A percentile compares a stretch with the other conserved stretches of the same genome.
phyloP scores from a whole-genome alignment of 2,329 filamentous ascomycete species.

The Aaosphaeria arxii region DNA sequence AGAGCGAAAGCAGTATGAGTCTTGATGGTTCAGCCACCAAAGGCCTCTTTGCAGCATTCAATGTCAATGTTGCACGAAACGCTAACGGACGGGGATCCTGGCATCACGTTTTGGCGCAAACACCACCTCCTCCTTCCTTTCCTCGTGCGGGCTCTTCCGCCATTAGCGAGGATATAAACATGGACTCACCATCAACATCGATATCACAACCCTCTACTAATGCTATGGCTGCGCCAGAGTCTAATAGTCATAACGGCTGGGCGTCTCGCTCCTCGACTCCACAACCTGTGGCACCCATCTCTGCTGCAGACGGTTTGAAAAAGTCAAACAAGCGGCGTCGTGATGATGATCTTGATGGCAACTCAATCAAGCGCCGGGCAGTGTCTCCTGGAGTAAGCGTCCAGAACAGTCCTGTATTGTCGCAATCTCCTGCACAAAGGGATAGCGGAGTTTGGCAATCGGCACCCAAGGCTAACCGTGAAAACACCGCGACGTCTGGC shows the following conservation, averaged over 20 bases:
- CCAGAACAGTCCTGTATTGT: constrained; percentile 81
- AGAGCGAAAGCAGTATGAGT: constrained; percentile 56
- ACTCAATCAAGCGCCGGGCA: constrained; percentile 84
- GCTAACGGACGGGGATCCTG: constrained; percentile 73
- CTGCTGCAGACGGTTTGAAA: constrained; percentile 41
- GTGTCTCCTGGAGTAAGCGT: constrained; percentile 89
- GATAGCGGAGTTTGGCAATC: constrained; percentile 72
- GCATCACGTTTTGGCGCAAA: constrained; percentile 66
- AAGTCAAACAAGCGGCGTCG: constrained; percentile 68
- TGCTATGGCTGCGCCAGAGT: constrained; percentile 15
- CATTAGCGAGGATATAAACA: constrained; percentile 65
- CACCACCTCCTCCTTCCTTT: constrained; percentile 59
- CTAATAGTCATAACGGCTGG: constrained; percentile 18
- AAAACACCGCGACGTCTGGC: constrained; percentile 49
- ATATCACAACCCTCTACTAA: constrained; percentile 15
- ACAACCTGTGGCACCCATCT: constrained; percentile 33
- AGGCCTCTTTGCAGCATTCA: constrained; percentile 64
- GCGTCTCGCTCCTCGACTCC: constrained; percentile 36
- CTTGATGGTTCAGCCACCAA: constrained; percentile 38
- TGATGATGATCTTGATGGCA: constrained; percentile 86
- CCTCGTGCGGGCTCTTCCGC: constrained; percentile 53
- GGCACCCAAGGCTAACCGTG: constrained; percentile 59
- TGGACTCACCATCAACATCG: constrained; percentile 61
- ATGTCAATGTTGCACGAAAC: constrained; percentile 69
- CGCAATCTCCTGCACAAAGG: constrained; percentile 75